Evolutionary conservation across 306 rosid species (phyloP).

Genomic region (Heteromeles arbutifolia): DNA sequence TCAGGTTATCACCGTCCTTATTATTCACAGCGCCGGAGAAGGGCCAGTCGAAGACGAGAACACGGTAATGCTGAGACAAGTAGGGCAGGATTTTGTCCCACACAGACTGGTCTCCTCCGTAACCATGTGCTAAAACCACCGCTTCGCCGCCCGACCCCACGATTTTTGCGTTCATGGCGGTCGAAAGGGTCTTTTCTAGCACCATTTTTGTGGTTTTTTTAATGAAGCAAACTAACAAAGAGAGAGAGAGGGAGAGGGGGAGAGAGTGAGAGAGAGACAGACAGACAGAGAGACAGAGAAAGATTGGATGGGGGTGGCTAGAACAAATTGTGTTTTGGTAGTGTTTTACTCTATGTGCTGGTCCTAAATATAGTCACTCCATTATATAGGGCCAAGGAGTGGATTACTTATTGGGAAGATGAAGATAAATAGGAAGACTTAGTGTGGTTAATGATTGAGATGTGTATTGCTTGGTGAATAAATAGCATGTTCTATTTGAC

Average conservation of each 20-base stretch:
- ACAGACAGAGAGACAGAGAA: not conserved
- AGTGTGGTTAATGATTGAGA: not conserved
- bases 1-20: not conserved
- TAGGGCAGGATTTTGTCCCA: slow-evolving; percentile 71
- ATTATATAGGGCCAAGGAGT: not conserved
- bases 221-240: not conserved
- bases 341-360: no score
- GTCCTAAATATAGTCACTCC: not conserved
- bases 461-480: not conserved
- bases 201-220: slow-evolving; percentile 22
- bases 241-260: not conserved
- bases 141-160: slow-evolving; percentile 40
- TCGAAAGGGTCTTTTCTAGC: slow-evolving; percentile 23
- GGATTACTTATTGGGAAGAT: not conserved
- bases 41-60: slow-evolving; percentile 75
- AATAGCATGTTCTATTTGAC: not conserved
- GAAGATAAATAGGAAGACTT: no score
- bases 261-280: not conserved
- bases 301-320: not conserved
- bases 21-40: slow-evolving; percentile 56
- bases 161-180: slow-evolving; percentile 40
- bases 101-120: slow-evolving; percentile 70
- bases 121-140: slow-evolving; percentile 83
- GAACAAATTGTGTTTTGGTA: not conserved
- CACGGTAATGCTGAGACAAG: slow-evolving; percentile 28